Conservation (phyloP, 257 asterid genomes). For the Orobanche coerulescens region DNA sequence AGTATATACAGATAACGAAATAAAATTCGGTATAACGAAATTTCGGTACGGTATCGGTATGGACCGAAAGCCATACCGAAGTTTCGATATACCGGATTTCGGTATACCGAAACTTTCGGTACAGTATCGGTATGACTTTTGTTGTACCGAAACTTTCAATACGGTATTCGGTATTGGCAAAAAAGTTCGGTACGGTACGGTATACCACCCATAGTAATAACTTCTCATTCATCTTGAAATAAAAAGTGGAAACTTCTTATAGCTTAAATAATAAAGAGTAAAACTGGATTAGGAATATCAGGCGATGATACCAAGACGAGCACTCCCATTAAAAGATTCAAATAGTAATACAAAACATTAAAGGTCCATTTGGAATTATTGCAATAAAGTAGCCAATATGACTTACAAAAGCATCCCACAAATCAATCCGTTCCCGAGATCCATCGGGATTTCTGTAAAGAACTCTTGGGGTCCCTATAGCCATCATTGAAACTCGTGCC, state of each 20-base stretch:
- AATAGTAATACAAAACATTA: not conserved
- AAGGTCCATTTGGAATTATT: not conserved
- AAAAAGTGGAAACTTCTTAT: not conserved
- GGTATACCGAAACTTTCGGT: too few relatives aligned
- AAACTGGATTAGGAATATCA: not conserved
- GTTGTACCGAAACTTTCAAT: too few relatives aligned
- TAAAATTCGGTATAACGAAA: too few relatives aligned
- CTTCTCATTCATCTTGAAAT: not conserved
- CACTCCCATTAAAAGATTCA: not conserved
- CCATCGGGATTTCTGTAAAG: slow-evolving; percentile 79
- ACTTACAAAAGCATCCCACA: slow-evolving; percentile 98
- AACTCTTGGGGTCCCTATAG: slow-evolving; percentile 86
- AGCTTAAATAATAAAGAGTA: not conserved
- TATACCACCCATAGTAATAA: not conserved
- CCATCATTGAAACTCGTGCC: slow-evolving; percentile 76
- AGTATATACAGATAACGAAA: too few relatives aligned
- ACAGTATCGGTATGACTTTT: too few relatives aligned
- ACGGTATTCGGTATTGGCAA: too few relatives aligned
- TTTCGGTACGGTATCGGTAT: too few relatives aligned
- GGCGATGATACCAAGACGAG: not conserved
- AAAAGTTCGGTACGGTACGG: too few relatives aligned
- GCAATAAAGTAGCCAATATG: slow-evolving; percentile 13
- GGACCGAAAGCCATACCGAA: too few relatives aligned
- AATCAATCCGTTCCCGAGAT: slow-evolving; percentile 89
- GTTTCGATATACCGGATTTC: too few relatives aligned